Evolutionary conservation across 2,329 filamentous ascomycete genomes (phyloP), one percentile per base, ranked within the genome.

Genomic region (Fusarium verticillioides): DNA sequence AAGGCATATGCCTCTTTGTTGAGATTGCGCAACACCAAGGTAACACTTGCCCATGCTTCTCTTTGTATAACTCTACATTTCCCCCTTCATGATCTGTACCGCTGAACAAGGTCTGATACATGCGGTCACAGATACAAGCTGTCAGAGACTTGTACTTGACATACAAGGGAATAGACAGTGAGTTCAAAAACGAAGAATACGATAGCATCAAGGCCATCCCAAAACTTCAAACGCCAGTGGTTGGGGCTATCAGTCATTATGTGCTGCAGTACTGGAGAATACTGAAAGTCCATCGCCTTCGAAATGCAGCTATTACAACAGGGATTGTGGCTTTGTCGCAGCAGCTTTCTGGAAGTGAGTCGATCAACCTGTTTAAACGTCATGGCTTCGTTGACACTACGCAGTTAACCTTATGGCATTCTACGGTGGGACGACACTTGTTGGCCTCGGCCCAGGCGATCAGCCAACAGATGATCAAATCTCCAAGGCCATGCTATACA

Each of bases 311-410:
- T n/a, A 42, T 42, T 4, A 42, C 40, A n/a, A 42, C 40, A 42
- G 40, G 40, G 13, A 42, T 42, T 16, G 40, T 42, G 40, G 21
- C 40, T 42, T 42, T 42, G 13, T n/a, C 40, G 12, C 40, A 42
- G 40, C 42, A 26, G 7, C n/a, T 43, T 43, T 43, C 42, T 18
- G n/a, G 10, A 5, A 43, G 42, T 18, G 4, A 26, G 42, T 23
- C 10, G 10, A 12, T 16, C 42, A 23, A 12, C 15, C n/a, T 7
- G 3, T 2, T 11, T 43, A n/a, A 43, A 0, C 0, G 7, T 8
- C 15, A 0, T 43, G 42, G 11, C 4, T 5, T 18, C 15, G 23
- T 18, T 43, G 9, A 43, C 42, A 2, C 42, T 18, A 0, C 8
- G 18, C 5, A 43, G 42, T 43, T 43, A 43, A 43, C 42, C 15